Percentiles rank a stretch among this genome's conserved stretches.
Conservation (phyloP, 768 basidiomycete species). For the Russula sp. region DNA sequence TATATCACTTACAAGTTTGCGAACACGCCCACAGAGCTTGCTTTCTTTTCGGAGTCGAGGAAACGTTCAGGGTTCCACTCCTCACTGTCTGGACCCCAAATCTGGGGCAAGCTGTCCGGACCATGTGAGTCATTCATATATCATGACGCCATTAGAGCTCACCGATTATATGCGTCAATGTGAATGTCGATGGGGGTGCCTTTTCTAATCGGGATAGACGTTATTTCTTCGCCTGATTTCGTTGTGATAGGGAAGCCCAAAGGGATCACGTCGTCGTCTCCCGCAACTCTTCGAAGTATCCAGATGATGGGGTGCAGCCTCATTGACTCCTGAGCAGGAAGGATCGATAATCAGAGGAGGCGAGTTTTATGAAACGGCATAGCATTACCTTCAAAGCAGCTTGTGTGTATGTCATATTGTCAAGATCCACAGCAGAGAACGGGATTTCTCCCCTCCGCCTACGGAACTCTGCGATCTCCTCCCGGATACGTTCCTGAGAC, state of each 20-base stretch:
- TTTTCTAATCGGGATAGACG: conserved; percentile 24
- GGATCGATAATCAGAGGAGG: background rate
- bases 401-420: conserved; percentile 23
- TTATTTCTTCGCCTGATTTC: conserved; percentile 23
- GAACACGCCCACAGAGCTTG: conserved; percentile 22
- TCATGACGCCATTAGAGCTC: background rate
- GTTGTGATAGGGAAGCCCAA: conserved; percentile 24
- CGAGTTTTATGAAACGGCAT: background rate
- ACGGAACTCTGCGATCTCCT: conserved; percentile 22
- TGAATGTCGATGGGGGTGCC: conserved; percentile 25
- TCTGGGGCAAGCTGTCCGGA: conserved; percentile 17
- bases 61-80: conserved; percentile 29
- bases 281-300: conserved; percentile 17
- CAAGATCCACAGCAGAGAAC: conserved; percentile 17
- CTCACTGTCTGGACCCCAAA: conserved; percentile 29
- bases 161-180: conserved; percentile 28
- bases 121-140: background rate
- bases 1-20: conserved; percentile 27
- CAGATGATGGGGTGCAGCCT: conserved; percentile 27
- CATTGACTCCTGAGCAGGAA: conserved; percentile 24
- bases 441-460: conserved; percentile 7
- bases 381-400: conserved; percentile 26
- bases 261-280: conserved; percentile 27
- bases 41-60: conserved; percentile 26
- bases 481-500: conserved; percentile 26